Conservation (phyloP, 2,329 filamentous ascomycete genomes). For the Cladosporium austrohemisphaericum region DNA sequence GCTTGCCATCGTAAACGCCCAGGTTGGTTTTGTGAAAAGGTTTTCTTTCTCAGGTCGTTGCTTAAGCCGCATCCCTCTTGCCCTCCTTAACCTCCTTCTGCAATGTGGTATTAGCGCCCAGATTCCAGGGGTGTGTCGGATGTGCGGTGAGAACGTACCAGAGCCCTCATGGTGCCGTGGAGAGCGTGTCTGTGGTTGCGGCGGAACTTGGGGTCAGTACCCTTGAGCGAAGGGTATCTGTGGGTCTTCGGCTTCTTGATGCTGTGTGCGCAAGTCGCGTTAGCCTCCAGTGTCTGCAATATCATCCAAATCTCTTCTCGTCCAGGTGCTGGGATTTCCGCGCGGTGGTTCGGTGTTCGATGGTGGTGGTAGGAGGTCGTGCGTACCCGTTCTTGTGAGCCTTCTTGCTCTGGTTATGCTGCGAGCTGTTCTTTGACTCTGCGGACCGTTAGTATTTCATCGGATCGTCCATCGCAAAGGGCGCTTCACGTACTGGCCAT, state of each 20-base stretch:
- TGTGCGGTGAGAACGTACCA: constrained; percentile 66
- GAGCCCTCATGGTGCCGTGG: constrained; percentile 95
- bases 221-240: constrained; percentile 97
- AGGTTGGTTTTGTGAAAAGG: constrained; percentile 9
- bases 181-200: constrained; percentile 99
- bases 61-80: constrained; percentile 82
- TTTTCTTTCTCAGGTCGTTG: constrained; percentile 9
- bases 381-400: constrained; percentile 98
- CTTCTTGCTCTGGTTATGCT: constrained; percentile 98
- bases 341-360: constrained; percentile 3
- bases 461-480: background rate
- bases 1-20: constrained; percentile 15
- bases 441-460: constrained; percentile 25
- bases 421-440: constrained; percentile 99
- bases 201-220: constrained; percentile 99
- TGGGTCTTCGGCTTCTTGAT: constrained; percentile 99
- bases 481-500: constrained; percentile 63
- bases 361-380: constrained; percentile 12
- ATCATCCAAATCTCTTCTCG: background rate
- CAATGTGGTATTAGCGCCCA: constrained; percentile 31
- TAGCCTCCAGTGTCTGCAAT: constrained; percentile 8
- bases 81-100: constrained; percentile 98
- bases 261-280: constrained; percentile 49
- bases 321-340: background rate
- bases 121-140: constrained; percentile 1